Conservation (phyloP, 177 flowering plant species). For the Vitis hybrid region DNA sequence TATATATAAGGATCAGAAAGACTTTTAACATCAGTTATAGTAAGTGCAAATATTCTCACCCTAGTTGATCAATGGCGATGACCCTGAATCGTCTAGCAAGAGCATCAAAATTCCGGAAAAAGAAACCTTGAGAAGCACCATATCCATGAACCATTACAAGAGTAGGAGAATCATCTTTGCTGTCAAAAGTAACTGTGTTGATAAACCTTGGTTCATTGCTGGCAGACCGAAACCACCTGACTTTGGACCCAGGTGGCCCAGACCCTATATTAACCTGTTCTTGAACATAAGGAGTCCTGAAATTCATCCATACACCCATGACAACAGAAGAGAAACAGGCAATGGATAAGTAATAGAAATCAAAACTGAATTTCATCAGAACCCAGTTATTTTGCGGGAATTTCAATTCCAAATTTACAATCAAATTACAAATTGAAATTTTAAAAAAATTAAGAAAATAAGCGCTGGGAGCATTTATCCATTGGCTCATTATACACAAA, state of each 20-base stretch:
- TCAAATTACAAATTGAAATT: too few species aligned
- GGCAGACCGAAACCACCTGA: conserved; percentile 84
- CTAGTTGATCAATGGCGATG: conserved; percentile 95
- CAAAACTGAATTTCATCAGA: not conserved
- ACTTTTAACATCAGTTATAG: too few species aligned
- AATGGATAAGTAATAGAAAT: not conserved
- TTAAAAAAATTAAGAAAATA: too few species aligned
- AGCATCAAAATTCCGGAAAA: conserved; percentile 88
- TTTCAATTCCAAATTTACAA: too few species aligned
- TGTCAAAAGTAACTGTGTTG: conserved; percentile 84
- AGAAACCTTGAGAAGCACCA: conserved; percentile 95
- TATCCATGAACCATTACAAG: conserved; percentile 98
- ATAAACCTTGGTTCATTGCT: conserved; percentile 81
- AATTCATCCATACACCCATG: conserved; percentile 12
- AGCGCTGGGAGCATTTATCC: too few species aligned
- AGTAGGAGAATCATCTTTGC: conserved; percentile 74
- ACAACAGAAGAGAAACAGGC: not conserved
- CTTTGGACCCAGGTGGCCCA: conserved; percentile 85
- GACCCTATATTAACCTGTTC: conserved; percentile 91
- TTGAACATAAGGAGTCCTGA: conserved; percentile 80
- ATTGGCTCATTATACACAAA: too few species aligned
- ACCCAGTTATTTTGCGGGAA: too few species aligned
- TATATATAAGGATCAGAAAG: too few species aligned
- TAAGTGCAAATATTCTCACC: conserved; percentile 41
- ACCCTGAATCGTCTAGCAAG: conserved; percentile 76